phyloP scores from a whole-genome alignment of 768 basidiomycete genomes.

The Clathrus columnatus region DNA sequence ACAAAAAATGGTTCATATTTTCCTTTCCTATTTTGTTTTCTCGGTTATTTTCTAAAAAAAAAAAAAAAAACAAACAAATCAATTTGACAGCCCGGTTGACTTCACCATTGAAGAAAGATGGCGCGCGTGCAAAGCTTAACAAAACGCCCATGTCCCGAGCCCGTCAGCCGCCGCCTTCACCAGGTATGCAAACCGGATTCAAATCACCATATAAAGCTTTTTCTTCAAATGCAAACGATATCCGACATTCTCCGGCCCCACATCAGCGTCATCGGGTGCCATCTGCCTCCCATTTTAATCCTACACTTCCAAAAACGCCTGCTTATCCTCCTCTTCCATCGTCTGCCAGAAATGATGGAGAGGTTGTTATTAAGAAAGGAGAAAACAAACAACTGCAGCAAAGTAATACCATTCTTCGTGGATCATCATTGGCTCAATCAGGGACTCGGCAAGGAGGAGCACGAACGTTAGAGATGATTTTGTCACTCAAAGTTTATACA shows the following conservation, averaged over 20 bases:
- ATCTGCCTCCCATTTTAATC: slow-evolving; percentile 65
- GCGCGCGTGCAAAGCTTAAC: slow-evolving; percentile 29
- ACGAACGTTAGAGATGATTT: slow-evolving; percentile 13
- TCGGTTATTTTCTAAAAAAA: background rate
- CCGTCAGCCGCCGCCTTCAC: slow-evolving; percentile 36
- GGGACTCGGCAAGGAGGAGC: slow-evolving; percentile 10
- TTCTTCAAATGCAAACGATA: slow-evolving; percentile 18
- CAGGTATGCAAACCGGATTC: slow-evolving; percentile 18
- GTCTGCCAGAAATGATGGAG: slow-evolving; percentile 1
- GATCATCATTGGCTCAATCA: slow-evolving; percentile 7
- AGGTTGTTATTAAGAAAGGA: slow-evolving; percentile 18
- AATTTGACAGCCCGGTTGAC: slow-evolving; percentile 34
- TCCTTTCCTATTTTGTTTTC: slow-evolving; percentile 15
- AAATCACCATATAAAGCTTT: slow-evolving; percentile 15
- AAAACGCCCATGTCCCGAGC: slow-evolving; percentile 32
- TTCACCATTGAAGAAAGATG: slow-evolving; percentile 46
- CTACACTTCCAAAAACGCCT: slow-evolving; percentile 49
- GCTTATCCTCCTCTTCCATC: slow-evolving; percentile 39
- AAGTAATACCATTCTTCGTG: slow-evolving; percentile 4
- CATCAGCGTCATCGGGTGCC: slow-evolving; percentile 29
- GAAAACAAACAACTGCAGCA: slow-evolving; percentile 15
- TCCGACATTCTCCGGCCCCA: slow-evolving; percentile 18
- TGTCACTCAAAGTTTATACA: slow-evolving; percentile 45
- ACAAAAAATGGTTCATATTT: slow-evolving; percentile 59
- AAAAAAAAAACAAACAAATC: too few relatives aligned